Base-by-base conservation (phyloP, 768 basidiomycete species). In the Lentinus tigrinus region DNA sequence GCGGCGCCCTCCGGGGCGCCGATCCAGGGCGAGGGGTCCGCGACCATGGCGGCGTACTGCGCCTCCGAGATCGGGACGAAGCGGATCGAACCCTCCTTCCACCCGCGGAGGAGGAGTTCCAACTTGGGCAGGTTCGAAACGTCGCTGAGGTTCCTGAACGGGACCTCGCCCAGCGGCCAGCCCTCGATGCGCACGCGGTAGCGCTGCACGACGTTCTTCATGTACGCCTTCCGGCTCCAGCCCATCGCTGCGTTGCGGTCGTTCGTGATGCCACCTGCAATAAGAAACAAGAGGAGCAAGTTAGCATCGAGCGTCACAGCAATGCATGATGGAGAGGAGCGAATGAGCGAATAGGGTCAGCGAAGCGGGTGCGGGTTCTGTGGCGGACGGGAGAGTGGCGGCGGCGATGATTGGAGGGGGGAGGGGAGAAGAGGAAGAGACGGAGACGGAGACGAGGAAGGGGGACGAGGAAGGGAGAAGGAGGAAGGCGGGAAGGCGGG, bases 121-220 rank as follows among this genome's bases (percentile, higher is more conserved):
- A 70, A 57, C 54, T 65, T 68, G 51, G 63, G 63, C 13, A 68
- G 52, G 64, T 68, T 70, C 7, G 69, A 64, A 28, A 70, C 64
- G 60, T 70, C 67, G 64, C 65, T 67, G 36, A 70, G 63, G 57
- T 70, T 70, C 57, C 63, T 56, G 62, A 70, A 70, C 11, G 69
- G 66, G 43, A 70, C 64, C 56, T 70, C 67, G 11, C 57, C 51
- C 34, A 56, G 39, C 46, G 69, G 67, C 69, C 67, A 68, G 31
- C 69, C 69, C 23, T 67, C 67, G 56, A 70, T 65, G 52, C 65
- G 54, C 16, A 70, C 65, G 54, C 56, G 65, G 44, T 70, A 70
- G 48, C 65, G 64, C 34, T 51, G 58, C 27, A 68, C 67, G 56
- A 70, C 60, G 63, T 70, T 66, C 54, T 65, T 67, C 67, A 65